Percentiles rank a stretch among this genome's conserved stretches.
Conservation (phyloP, 768 basidiomycete genomes). For the Xanthoconium purpureum region DNA sequence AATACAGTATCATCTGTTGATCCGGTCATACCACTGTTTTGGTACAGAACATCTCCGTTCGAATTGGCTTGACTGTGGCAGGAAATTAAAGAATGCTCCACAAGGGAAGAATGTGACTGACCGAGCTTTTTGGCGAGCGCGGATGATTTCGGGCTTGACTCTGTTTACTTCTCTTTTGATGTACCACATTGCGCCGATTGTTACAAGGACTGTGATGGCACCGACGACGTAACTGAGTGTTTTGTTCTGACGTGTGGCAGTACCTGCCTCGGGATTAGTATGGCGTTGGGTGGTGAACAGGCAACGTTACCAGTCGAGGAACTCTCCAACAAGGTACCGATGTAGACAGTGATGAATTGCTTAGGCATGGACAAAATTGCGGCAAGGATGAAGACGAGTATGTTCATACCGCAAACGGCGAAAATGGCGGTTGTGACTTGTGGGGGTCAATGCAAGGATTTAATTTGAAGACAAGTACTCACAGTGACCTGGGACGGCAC, state of each 20-base stretch:
- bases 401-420: slow-evolving; percentile 84
- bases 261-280: slow-evolving; percentile 14
- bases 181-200: slow-evolving; percentile 79
- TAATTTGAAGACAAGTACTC: slow-evolving; percentile 24
- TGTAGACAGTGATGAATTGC: slow-evolving; percentile 88
- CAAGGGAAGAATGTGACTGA: slow-evolving; percentile 25
- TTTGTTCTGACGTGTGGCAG: slow-evolving; percentile 42
- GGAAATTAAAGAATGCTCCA: slow-evolving; percentile 2
- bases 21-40: slow-evolving; percentile 27
- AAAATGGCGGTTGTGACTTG: slow-evolving; percentile 86
- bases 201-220: slow-evolving; percentile 65
- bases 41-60: slow-evolving; percentile 31
- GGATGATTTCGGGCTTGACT: slow-evolving; percentile 65
- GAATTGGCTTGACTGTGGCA: slow-evolving; percentile 53
- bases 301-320: slow-evolving; percentile 32
- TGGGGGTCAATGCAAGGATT: slow-evolving; percentile 1
- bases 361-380: slow-evolving; percentile 84
- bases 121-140: slow-evolving; percentile 69
- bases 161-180: slow-evolving; percentile 69
- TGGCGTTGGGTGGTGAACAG: background rate
- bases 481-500: slow-evolving; percentile 88
- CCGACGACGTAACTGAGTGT: slow-evolving; percentile 71
- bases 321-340: slow-evolving; percentile 73
- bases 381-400: slow-evolving; percentile 73
- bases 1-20: slow-evolving; percentile 33